Evolutionary conservation across 106 monocot genomes (phyloP).

Genomic region (Acorus gramineus): DNA sequence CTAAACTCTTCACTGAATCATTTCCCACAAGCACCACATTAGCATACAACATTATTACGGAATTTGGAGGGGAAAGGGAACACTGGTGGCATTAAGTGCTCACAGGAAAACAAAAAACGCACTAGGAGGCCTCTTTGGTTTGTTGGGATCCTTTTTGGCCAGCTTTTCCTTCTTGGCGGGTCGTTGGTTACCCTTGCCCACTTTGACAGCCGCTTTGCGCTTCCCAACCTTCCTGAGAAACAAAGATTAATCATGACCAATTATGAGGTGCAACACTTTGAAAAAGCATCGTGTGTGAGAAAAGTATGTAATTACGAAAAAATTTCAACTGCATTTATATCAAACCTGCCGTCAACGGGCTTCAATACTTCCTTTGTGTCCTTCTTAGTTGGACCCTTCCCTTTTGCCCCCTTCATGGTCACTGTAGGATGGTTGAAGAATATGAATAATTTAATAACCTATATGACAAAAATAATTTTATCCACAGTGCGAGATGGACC

Average conservation of each 20-base stretch:
- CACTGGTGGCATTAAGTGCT: neutral
- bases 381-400: slow-evolving; percentile 21
- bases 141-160: slow-evolving; percentile 33
- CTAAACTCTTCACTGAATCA: slow-evolving; percentile 24
- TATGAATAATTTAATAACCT: too few relatives aligned
- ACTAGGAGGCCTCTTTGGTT: slow-evolving; percentile 30
- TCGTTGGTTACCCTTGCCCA: slow-evolving; percentile 15
- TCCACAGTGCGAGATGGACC: too few relatives aligned
- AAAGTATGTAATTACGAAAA: neutral
- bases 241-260: neutral
- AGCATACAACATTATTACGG: too few relatives aligned
- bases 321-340: too few relatives aligned
- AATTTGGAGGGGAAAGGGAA: neutral
- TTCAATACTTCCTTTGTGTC: slow-evolving; percentile 21
- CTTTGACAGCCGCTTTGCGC: slow-evolving; percentile 29
- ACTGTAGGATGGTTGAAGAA: too few relatives aligned
- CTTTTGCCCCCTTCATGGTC: slow-evolving; percentile 18
- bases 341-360: slow-evolving; percentile 24
- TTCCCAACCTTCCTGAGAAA: slow-evolving; percentile 25
- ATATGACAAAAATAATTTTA: too few relatives aligned
- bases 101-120: slow-evolving; percentile 38
- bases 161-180: slow-evolving; percentile 16
- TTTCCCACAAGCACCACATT: neutral
- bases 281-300: too few relatives aligned
- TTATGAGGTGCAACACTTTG: too few relatives aligned